Percentiles rank a stretch among this genome's conserved stretches.
phyloP scores from a whole-genome alignment of 495 filamentous ascomycete species.

The Chaetomium tenue region DNA sequence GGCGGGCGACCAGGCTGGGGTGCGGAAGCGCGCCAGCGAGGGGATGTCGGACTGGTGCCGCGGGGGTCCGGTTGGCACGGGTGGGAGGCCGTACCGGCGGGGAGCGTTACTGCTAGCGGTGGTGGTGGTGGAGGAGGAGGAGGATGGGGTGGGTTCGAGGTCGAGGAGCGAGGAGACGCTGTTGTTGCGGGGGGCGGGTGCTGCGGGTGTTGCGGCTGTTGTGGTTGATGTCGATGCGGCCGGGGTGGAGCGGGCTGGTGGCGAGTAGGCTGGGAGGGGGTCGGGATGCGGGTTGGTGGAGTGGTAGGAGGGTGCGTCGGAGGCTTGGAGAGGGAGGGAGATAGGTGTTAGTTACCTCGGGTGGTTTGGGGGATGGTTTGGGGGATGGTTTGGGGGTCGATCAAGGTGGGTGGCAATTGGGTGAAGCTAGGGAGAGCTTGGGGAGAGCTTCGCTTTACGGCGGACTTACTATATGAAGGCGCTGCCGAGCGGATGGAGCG shows the following conservation, averaged over 20 bases:
- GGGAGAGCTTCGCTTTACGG: not conserved
- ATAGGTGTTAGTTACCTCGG: conserved; percentile 3
- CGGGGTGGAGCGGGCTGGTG: conserved; percentile 25
- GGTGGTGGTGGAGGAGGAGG: conserved; percentile 7
- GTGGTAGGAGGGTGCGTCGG: conserved; percentile 51
- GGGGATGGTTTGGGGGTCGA: not conserved
- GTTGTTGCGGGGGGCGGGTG: conserved; percentile 1
- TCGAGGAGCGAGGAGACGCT: conserved; percentile 25
- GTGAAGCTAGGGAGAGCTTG: not conserved
- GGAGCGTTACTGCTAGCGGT: not conserved
- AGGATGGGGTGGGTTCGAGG: conserved; percentile 8
- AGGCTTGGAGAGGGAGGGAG: conserved; percentile 32
- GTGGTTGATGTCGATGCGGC: not conserved
- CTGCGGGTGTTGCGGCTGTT: not conserved
- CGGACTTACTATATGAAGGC: conserved; percentile 51
- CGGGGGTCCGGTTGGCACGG: conserved; percentile 37
- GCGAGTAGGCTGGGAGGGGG: conserved; percentile 44
- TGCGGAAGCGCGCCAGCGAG: conserved; percentile 42
- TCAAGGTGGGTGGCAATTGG: not conserved
- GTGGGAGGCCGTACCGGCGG: conserved; percentile 36
- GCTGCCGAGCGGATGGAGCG: conserved; percentile 52
- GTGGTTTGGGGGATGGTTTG: not conserved
- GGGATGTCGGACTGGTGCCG: conserved; percentile 29
- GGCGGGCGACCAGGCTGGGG: conserved; percentile 42
- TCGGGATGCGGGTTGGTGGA: conserved; percentile 42